Percentiles rank a stretch among this genome's conserved stretches.
These are phyloP conservation scores for Nemania abortiva DNA, from an alignment of 2,329 filamentous ascomycete genomes.

Conservation along the genomic window DNA sequence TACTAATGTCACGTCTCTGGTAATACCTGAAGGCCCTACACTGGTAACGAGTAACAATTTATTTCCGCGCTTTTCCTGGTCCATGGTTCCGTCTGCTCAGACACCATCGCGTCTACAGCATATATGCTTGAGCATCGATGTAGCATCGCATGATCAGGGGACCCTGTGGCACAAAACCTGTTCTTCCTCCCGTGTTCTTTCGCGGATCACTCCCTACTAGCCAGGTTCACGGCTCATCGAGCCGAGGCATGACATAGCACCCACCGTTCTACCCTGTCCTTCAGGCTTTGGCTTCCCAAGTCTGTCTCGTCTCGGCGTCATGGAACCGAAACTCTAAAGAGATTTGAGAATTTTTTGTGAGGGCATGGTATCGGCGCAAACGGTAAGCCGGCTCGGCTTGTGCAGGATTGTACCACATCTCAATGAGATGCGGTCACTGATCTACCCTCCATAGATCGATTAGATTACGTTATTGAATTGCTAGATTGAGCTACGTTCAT, in stretches of 20 bases:
- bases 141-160: not conserved
- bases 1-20: conserved; percentile 13
- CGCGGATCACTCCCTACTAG: not conserved
- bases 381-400: not conserved
- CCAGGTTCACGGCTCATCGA: not conserved
- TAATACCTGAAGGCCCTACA: not conserved
- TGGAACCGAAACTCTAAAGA: not conserved
- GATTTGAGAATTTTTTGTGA: conserved; percentile 6
- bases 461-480: conserved; percentile 18
- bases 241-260: conserved; percentile 9
- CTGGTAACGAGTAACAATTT: not conserved
- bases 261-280: not conserved
- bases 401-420: not conserved
- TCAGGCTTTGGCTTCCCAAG: not conserved
- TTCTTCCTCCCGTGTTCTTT: not conserved
- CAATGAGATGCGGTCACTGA: conserved; percentile 14
- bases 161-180: not conserved
- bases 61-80: not conserved
- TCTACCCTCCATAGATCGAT: not conserved
- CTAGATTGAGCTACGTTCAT: not conserved
- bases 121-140: not conserved
- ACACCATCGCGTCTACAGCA: conserved; percentile 5
- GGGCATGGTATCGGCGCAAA: not conserved
- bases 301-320: not conserved
- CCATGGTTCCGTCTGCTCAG: not conserved